These are phyloP conservation scores for Lycium ferocissimum DNA, from an alignment of 257 asterid genomes.

Conservation along the genomic window DNA sequence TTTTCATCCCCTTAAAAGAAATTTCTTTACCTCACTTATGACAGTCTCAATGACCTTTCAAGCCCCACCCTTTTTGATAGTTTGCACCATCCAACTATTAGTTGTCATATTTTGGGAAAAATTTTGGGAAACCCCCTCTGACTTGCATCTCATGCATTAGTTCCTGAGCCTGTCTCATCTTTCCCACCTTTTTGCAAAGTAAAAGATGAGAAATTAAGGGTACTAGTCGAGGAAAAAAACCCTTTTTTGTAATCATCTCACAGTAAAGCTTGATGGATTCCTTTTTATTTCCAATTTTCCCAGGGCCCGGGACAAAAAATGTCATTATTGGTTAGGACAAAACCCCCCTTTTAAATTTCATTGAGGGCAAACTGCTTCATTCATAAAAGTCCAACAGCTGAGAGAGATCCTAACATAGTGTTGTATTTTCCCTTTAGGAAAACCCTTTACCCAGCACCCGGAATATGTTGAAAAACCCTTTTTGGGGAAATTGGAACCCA, in stretches of 20 bases:
- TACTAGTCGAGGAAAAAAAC: constrained; percentile 79
- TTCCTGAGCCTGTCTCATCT: constrained; percentile 89
- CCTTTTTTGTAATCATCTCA: constrained; percentile 86
- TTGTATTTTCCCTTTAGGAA: constrained; percentile 75
- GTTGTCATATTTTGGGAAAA: constrained; percentile 80
- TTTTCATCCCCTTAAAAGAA: constrained; percentile 81
- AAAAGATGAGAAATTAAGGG: constrained; percentile 75
- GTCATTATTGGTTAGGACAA: constrained; percentile 65
- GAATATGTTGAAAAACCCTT: constrained; percentile 64
- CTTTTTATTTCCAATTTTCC: constrained; percentile 72
- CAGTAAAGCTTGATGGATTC: constrained; percentile 82
- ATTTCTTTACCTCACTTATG: constrained; percentile 67
- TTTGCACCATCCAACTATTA: constrained; percentile 82
- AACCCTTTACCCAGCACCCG: constrained; percentile 68
- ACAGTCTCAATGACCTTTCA: constrained; percentile 54
- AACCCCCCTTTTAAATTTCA: constrained; percentile 65
- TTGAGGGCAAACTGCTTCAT: constrained; percentile 50
- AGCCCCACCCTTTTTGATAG: constrained; percentile 49
- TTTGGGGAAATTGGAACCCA: constrained; percentile 62
- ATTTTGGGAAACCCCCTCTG: constrained; percentile 72
- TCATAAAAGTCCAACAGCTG: constrained; percentile 60
- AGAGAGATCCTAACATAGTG: constrained; percentile 71
- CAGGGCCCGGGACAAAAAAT: constrained; percentile 75
- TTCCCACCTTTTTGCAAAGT: constrained; percentile 83
- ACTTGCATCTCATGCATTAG: constrained; percentile 81